Evolutionary conservation across 768 basidiomycete genomes (phyloP), one percentile per base, ranked within the genome.

Genomic region (Mycena latifolia): DNA sequence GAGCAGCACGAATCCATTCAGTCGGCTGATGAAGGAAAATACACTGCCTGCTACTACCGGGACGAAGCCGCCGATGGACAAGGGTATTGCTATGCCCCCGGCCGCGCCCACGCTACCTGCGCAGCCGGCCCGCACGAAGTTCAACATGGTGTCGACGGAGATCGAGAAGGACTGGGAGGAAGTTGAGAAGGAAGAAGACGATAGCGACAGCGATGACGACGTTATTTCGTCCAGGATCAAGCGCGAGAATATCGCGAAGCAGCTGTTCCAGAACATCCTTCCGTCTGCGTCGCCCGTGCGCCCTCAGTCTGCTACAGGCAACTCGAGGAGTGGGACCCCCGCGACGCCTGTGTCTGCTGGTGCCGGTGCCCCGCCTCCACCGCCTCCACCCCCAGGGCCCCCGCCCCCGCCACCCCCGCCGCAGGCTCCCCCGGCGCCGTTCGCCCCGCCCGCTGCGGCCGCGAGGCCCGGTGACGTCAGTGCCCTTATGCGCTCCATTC

Each of bases 81-180:
- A n/a, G n/a, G n/a, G n/a, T n/a, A n/a, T n/a, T n/a, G 78, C 78
- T 3, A 71, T 82, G 46, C 76, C 87, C 6, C 72, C 86, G 6
- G 72, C 87, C 1, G 74, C 84, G n/a, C n/a, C n/a, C 5, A 72
- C 82, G 50, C 69, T 80, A 59, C 78, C 85, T 6, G 78, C 83
- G 2, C 73, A 78, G 65, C 60, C 57, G 76, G 28, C 73, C 79
- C 58, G 63, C 6, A 86, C 83, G 73, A 86, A 86, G n/a, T n/a
- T n/a, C n/a, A n/a, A n/a, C n/a, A n/a, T n/a, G n/a, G n/a, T n/a
- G n/a, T 84, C 90, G 1, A 77, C 79, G 3, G 82, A 82, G 33
- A 77, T 77, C 46, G 91, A 92, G 2, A 92, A 93, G 20, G 94
- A 95, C 54, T 96, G 95, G 94, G 94, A 91, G 59, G 88, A 89